Percentiles rank a stretch among this genome's conserved stretches.
phyloP scores from a whole-genome alignment of 1,284 basidiomycete genomes.

The Trichosporon ovoides region DNA sequence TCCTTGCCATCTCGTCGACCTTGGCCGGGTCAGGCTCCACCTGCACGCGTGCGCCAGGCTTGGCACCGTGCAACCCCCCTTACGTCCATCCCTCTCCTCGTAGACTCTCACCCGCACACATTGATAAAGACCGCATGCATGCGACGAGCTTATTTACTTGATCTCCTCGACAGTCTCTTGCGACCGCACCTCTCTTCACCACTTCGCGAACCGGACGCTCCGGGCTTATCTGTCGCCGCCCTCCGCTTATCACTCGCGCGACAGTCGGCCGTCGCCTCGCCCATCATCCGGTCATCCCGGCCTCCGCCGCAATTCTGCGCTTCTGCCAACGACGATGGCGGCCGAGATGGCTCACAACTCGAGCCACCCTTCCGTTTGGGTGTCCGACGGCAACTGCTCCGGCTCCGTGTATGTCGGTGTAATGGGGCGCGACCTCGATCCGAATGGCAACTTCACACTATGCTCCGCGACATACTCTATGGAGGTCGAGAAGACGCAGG shows the following conservation, averaged over 20 bases:
- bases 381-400: conserved; percentile 1
- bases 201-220: too few species aligned
- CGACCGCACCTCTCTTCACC: too few species aligned
- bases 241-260: not conserved
- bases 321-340: not conserved
- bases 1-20: not conserved
- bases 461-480: not conserved
- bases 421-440: not conserved
- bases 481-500: not conserved
- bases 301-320: not conserved
- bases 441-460: conserved; percentile 1
- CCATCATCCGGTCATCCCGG: too few species aligned
- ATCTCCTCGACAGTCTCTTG: too few species aligned
- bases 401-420: not conserved
- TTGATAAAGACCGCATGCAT: too few species aligned
- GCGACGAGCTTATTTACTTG: too few species aligned
- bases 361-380: not conserved
- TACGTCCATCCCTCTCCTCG: too few species aligned
- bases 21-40: not conserved
- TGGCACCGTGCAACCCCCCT: too few species aligned
- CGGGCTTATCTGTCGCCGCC: not conserved
- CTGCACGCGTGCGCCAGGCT: too few species aligned
- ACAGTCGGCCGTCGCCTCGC: not conserved
- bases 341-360: not conserved
- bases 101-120: too few species aligned